Percentiles rank a stretch among this genome's conserved stretches.
phyloP scores from a whole-genome alignment of 2,329 filamentous ascomycete species.

The Pezicula neosporulosa region DNA sequence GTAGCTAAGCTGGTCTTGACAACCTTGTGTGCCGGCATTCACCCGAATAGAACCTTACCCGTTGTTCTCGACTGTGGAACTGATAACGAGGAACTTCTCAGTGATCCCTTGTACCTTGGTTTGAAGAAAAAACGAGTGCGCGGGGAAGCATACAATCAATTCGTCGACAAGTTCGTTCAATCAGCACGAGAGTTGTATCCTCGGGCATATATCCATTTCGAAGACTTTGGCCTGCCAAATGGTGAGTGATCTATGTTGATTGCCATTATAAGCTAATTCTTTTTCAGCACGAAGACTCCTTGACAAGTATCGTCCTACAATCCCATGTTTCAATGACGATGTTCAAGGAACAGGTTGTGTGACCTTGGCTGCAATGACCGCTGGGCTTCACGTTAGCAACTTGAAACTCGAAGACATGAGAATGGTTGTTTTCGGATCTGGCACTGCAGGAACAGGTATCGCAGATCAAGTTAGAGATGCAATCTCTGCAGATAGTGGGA shows the following conservation, averaged over 20 bases:
- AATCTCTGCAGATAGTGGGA: constrained; percentile 64
- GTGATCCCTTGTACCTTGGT: constrained; percentile 78
- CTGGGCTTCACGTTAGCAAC: constrained; percentile 67
- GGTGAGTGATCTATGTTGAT: constrained; percentile 33
- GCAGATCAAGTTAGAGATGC: constrained; percentile 81
- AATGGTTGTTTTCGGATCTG: constrained; percentile 75
- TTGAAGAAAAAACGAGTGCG: constrained; percentile 62
- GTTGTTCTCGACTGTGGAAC: constrained; percentile 86
- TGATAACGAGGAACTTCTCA: constrained; percentile 70
- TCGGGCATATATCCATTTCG: constrained; percentile 81
- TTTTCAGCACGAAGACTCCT: constrained; percentile 60
- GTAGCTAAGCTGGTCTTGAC: constrained; percentile 80
- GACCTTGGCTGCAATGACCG: constrained; percentile 77
- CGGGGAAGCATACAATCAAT: constrained; percentile 71
- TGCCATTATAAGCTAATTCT: constrained; percentile 1
- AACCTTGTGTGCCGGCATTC: constrained; percentile 82
- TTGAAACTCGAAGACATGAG: constrained; percentile 65
- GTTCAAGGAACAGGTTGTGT: constrained; percentile 88
- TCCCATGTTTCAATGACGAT: constrained; percentile 89
- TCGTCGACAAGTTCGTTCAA: constrained; percentile 72
- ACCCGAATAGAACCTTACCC: constrained; percentile 73
- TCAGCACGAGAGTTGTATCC: constrained; percentile 69
- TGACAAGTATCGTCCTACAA: constrained; percentile 68
- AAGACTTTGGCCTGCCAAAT: constrained; percentile 80
- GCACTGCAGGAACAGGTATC: constrained; percentile 80